Conservation (phyloP, 1,284 basidiomycete species). For the Moesziomyces globuligerus region DNA sequence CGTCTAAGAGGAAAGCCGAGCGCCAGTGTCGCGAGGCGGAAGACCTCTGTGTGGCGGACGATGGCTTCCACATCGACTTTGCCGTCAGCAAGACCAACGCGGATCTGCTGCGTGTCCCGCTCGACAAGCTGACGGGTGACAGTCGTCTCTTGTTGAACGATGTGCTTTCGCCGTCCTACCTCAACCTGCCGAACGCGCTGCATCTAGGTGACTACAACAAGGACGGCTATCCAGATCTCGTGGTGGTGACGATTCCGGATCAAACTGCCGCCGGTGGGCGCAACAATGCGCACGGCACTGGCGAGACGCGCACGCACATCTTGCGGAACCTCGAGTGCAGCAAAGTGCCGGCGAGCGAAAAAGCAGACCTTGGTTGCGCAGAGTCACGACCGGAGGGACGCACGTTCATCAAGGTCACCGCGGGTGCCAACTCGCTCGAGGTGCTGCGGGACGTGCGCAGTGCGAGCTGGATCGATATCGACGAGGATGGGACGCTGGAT, state of each 20-base stretch:
- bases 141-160: constrained; percentile 77
- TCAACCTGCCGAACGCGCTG: constrained; percentile 77
- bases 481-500: constrained; percentile 95
- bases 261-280: constrained; percentile 50
- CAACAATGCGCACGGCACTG: constrained; percentile 33
- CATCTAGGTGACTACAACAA: constrained; percentile 90
- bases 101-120: constrained; percentile 75
- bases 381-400: constrained; percentile 31
- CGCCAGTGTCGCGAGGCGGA: constrained; percentile 73
- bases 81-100: constrained; percentile 72
- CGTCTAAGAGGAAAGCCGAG: not conserved
- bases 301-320: constrained; percentile 74
- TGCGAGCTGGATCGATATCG: constrained; percentile 87
- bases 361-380: constrained; percentile 28
- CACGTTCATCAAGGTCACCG: constrained; percentile 69
- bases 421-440: constrained; percentile 76
- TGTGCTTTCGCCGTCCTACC: constrained; percentile 67
- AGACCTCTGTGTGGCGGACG: constrained; percentile 83
- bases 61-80: constrained; percentile 81
- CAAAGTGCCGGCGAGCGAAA: constrained; percentile 64
- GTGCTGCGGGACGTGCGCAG: constrained; percentile 80
- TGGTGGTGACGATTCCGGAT: constrained; percentile 73
- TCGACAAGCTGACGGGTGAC: constrained; percentile 72
- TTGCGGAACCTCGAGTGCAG: constrained; percentile 79
- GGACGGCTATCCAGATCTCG: constrained; percentile 92